Evolutionary conservation across 2,329 filamentous ascomycete species (phyloP).

Genomic region (Berkeleyomyces basicola): DNA sequence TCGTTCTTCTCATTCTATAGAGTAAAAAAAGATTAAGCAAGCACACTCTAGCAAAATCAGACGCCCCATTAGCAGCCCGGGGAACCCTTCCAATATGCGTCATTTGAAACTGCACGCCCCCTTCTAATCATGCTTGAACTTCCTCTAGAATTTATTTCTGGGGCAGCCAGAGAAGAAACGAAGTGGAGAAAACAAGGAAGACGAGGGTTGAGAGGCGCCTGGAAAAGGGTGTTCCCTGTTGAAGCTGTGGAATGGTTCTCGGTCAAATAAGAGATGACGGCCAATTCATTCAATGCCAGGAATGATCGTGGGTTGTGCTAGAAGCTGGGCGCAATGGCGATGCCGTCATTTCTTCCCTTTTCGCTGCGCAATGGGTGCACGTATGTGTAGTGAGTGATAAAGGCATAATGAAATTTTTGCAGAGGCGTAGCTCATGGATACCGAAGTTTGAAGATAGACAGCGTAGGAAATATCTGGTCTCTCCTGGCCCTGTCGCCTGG

Average conservation of each 20-base stretch:
- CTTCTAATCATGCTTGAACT: background rate
- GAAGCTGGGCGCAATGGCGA: background rate
- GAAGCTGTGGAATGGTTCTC: background rate
- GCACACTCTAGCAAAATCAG: background rate
- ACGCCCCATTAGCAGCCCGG: background rate
- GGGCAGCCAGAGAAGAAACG: conserved; percentile 7
- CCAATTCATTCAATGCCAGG: background rate
- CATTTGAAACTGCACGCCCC: background rate
- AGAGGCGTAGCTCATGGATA: too few species aligned
- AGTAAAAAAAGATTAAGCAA: background rate
- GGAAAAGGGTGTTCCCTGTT: background rate
- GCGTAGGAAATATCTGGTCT: background rate
- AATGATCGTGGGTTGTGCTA: background rate
- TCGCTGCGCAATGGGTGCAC: too few species aligned
- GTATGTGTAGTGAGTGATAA: too few species aligned
- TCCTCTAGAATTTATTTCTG: conserved; percentile 1
- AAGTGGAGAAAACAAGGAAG: conserved; percentile 9
- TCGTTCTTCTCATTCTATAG: background rate
- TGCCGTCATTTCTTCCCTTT: background rate
- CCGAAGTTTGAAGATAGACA: too few species aligned
- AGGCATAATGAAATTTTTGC: too few species aligned
- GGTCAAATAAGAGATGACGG: background rate
- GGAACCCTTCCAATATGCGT: background rate
- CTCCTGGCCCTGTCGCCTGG: background rate
- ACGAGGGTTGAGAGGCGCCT: background rate